phyloP scores from a whole-genome alignment of 257 asterid species.

The Phtheirospermum japonicum region DNA sequence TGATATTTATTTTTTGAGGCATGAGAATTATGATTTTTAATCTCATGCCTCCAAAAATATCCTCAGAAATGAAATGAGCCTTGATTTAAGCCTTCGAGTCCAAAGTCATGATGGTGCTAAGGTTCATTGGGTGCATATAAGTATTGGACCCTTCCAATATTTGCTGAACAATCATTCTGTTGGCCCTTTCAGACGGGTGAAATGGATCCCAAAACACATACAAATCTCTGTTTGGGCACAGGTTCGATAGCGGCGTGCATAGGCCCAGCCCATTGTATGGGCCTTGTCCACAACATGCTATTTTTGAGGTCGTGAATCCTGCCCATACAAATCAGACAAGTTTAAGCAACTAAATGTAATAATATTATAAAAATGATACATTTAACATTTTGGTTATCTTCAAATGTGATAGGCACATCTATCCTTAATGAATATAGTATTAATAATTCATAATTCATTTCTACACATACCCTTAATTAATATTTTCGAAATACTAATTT shows the following conservation, averaged over 20 bases:
- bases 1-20: no score
- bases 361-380: background rate
- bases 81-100: slow-evolving; percentile 38
- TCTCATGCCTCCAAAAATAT: slow-evolving; percentile 26
- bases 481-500: no score
- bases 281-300: slow-evolving; percentile 96
- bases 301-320: slow-evolving; percentile 70
- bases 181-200: slow-evolving; percentile 86
- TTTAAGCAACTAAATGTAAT: background rate
- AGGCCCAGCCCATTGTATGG: slow-evolving; percentile 86
- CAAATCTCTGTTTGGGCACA: slow-evolving; percentile 60
- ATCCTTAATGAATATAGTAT: no score
- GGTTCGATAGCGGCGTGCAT: slow-evolving; percentile 63
- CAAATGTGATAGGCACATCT: no score
- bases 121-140: slow-evolving; percentile 89
- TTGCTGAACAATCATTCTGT: slow-evolving; percentile 62
- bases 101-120: slow-evolving; percentile 56
- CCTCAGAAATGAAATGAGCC: background rate
- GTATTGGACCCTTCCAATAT: slow-evolving; percentile 45
- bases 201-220: slow-evolving; percentile 87
- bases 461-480: no score
- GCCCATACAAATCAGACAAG: background rate
- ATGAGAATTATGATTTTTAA: background rate
- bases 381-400: no score
- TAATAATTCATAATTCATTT: no score